Conservation (phyloP, 306 rosid species). For the Cucumis cinereus region DNA sequence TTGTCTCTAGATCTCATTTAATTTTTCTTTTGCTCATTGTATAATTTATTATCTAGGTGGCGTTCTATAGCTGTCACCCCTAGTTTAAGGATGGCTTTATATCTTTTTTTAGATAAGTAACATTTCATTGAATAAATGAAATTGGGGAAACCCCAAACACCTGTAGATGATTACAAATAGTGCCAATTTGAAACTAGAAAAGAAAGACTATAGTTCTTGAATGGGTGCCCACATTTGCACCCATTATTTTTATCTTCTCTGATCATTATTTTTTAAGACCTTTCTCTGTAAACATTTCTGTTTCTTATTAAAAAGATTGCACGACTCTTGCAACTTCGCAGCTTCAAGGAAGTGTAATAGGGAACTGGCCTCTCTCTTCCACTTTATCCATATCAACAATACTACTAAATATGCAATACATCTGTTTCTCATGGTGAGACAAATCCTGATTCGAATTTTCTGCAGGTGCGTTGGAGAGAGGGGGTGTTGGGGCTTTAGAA, state of each 20-base stretch:
- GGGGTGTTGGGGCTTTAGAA: slow-evolving; percentile 98
- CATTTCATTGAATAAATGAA: no score
- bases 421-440: background rate
- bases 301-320: background rate
- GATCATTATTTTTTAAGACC: background rate
- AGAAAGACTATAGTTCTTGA: no score
- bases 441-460: background rate
- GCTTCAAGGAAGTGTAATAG: background rate
- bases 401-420: background rate
- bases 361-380: background rate
- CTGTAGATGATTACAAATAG: no score
- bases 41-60: background rate
- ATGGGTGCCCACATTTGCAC: no score
- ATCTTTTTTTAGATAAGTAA: no score
- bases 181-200: no score
- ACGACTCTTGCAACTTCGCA: background rate
- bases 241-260: background rate
- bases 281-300: background rate
- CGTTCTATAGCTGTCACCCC: background rate
- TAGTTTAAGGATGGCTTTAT: background rate
- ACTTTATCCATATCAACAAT: background rate
- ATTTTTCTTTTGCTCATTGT: background rate
- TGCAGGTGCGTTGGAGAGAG: slow-evolving; percentile 85
- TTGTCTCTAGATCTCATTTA: background rate
- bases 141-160: no score